Evolutionary conservation across 352 stramenopile genomes (phyloP), one percentile per base, ranked within the genome.

Genomic region (Pythium sp.): DNA sequence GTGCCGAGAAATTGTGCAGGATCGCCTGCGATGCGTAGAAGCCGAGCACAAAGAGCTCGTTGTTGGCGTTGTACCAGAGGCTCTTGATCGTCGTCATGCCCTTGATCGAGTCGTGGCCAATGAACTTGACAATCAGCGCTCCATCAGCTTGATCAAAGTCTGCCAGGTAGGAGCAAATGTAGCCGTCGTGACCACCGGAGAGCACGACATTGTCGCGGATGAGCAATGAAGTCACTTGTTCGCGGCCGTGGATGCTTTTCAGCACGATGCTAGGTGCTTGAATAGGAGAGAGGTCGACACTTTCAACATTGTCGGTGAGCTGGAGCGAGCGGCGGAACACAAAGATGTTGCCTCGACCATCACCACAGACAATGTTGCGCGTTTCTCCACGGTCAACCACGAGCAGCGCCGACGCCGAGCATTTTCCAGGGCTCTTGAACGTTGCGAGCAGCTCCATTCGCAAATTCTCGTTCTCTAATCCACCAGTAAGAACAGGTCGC

Each of bases 101-200:
- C 68, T 92, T 89, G 67, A 96, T 86, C 11, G 82, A 87, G 41
- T 93, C 78, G 49, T 86, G 87, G 8, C 83, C 77, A 7, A 87
- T 58, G 36, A 73, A 75, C 3, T 61, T 69, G 22, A 87, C 67
- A 28, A 59, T 62, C 43, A 90, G 36, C 6, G 63, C 62, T 11
- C 78, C 84, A 43, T 49, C 47, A 24, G 6, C 14, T 12, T 9
- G 12, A 14, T 26, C 20, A 34, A 66, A 64, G 9, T 83, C 64
- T 15, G 88, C 26, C 2, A 72, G 58, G 67, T 82, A 88, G 14
- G 76, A 82, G 68, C 81, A 92, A 67, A 96, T 90, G 67, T 90
- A 92, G 8, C 89, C 89, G 53, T 96, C 89, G 67, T 95, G 86
- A 22, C 89, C 87, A 30, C 86, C 83, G 11, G 86, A 92, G 58